A percentile compares a stretch with the other conserved stretches of the same genome.
These are phyloP conservation scores for Rhynchosporium graminicola DNA, from an alignment of 2,329 filamentous ascomycete genomes.

Conservation along the genomic window DNA sequence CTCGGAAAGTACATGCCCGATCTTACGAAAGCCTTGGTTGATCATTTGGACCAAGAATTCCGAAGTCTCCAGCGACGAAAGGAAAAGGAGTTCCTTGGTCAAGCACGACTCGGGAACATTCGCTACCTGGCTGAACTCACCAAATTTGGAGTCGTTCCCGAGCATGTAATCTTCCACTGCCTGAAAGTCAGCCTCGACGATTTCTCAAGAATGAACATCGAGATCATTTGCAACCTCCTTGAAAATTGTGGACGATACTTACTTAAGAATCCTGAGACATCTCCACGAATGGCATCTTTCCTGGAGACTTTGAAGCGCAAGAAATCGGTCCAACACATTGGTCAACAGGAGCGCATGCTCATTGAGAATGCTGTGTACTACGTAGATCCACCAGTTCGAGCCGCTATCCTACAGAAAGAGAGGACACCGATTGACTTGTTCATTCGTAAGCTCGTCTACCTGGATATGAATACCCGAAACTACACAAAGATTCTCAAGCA, in stretches of 20 bases:
- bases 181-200: constrained; percentile 97
- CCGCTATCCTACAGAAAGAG: constrained; percentile 95
- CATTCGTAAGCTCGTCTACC: constrained; percentile 87
- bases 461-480: constrained; percentile 91
- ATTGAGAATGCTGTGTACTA: constrained; percentile 99
- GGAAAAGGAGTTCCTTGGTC: constrained; percentile 94
- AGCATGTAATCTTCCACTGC: constrained; percentile 98
- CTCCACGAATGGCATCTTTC: constrained; percentile 90
- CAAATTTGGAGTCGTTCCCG: constrained; percentile 96
- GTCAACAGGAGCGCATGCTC: constrained; percentile 94
- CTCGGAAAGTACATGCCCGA: constrained; percentile 93
- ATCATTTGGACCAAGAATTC: constrained; percentile 94
- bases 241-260: constrained; percentile 97
- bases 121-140: constrained; percentile 97
- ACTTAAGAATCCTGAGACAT: constrained; percentile 87
- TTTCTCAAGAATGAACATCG: constrained; percentile 98
- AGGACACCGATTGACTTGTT: constrained; percentile 91
- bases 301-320: constrained; percentile 93
- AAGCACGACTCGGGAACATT: constrained; percentile 90
- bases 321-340: constrained; percentile 92
- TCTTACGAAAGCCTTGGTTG: constrained; percentile 86
- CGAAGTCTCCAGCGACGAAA: constrained; percentile 95
- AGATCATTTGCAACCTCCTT: constrained; percentile 93
- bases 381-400: constrained; percentile 90
- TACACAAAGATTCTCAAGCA: constrained; percentile 93